Evolutionary conservation across 164 flowering plant species (phyloP), one percentile per base, ranked within the genome.

Genomic region (Tetrastigma voinierianum): DNA sequence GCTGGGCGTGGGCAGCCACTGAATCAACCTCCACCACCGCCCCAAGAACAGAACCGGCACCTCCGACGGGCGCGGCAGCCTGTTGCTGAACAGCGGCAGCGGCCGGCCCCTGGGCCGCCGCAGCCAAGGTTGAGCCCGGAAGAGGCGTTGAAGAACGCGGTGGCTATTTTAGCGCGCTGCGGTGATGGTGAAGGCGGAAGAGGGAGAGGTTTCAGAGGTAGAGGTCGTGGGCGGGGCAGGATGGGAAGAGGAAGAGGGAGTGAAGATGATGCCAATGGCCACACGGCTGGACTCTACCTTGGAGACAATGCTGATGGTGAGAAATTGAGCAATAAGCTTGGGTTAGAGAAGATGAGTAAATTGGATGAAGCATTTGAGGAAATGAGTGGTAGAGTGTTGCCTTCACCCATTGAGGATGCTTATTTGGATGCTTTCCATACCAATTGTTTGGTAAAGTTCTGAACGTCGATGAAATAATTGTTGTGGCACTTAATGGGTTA

Each of bases 281-380:
- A 18, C 2, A 68, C 3, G 0, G 18, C 52, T 46, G 83, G 76
- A 51, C 76, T 80, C 32, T 73, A 57, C 55, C 72, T 78, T 57
- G 93, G 87, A 0, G 86, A 87, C 52, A 61, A 76, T 68, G 85
- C 77, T 5, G 92, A 76, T 76, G 93, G 78, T 5, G 90, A 89
- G 80, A 87, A 66, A 69, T 66, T 91, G 57, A 87, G 81, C 14
- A 8, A 80, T 68, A 77, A 24, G 51, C 14, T 90, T 58, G 98
- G 98, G 12, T 55, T 66, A 2, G 88, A 89, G 47, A 67, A 17
- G 4, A 84, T 84, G 93, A 76, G 78, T 47, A 45, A 67, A 60
- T 67, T 93, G 68, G 64, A 32, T 44, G 89, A 85, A 68, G 89
- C 65, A 6, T 84, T 86, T 56, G 93, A 89, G 51, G 96, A 93